Conservation (phyloP, 2,329 filamentous ascomycete species). For the Fusarium sp. region DNA sequence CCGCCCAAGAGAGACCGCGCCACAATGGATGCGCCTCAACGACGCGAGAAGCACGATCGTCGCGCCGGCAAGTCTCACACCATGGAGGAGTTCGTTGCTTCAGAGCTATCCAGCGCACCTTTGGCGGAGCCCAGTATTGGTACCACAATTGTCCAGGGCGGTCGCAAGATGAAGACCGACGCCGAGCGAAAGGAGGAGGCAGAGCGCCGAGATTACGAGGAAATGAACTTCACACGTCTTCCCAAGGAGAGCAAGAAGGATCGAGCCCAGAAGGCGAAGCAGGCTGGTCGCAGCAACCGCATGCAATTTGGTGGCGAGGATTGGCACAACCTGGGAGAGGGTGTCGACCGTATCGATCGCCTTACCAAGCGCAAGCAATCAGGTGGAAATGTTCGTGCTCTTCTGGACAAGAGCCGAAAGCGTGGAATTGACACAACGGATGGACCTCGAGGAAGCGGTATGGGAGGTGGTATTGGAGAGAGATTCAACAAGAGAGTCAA, state of each 20-base stretch:
- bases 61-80: constrained; percentile 79
- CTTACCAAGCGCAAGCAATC: constrained; percentile 77
- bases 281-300: constrained; percentile 60
- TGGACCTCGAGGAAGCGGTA: constrained; percentile 72
- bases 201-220: constrained; percentile 87
- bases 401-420: constrained; percentile 89
- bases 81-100: constrained; percentile 89
- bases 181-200: constrained; percentile 80
- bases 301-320: constrained; percentile 90
- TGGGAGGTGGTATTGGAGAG: constrained; percentile 73
- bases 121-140: constrained; percentile 90
- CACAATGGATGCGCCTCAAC: constrained; percentile 78
- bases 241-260: constrained; percentile 92
- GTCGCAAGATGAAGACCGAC: constrained; percentile 80
- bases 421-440: constrained; percentile 74
- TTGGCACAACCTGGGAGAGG: constrained; percentile 86
- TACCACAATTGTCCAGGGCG: constrained; percentile 83
- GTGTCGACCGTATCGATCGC: constrained; percentile 85
- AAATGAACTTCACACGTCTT: constrained; percentile 88
- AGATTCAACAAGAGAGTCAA: constrained; percentile 77
- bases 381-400: constrained; percentile 64
- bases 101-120: constrained; percentile 85
- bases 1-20: constrained; percentile 90
- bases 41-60: constrained; percentile 67
- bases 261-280: constrained; percentile 68